These are phyloP conservation scores for Trichoderma atroviride DNA, from an alignment of 2,329 filamentous ascomycete genomes.

Conservation along the genomic window DNA sequence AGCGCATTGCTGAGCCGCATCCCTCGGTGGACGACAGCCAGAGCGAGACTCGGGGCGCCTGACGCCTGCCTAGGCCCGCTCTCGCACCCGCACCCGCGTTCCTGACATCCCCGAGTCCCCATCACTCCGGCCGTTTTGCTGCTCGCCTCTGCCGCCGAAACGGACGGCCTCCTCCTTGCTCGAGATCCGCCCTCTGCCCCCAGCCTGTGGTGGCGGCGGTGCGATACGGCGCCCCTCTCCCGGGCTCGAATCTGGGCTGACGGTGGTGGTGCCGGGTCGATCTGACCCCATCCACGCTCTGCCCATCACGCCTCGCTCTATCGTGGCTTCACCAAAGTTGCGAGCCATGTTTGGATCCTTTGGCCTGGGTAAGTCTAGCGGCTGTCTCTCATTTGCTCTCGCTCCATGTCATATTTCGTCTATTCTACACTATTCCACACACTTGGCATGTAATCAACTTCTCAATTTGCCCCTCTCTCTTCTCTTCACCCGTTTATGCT, in stretches of 20 bases:
- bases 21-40: not conserved
- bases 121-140: slow-evolving; percentile 13
- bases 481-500: not conserved
- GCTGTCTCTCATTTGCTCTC: not conserved
- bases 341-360: slow-evolving; percentile 26
- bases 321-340: not conserved
- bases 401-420: not conserved
- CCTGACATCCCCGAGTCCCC: slow-evolving; percentile 18
- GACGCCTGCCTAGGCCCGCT: slow-evolving; percentile 18
- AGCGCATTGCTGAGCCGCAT: slow-evolving; percentile 9
- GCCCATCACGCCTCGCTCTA: not conserved
- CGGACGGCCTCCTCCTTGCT: slow-evolving; percentile 8
- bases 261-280: slow-evolving; percentile 13
- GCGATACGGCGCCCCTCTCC: slow-evolving; percentile 13
- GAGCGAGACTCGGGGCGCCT: slow-evolving; percentile 9
- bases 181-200: slow-evolving; percentile 11
- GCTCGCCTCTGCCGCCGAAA: slow-evolving; percentile 7
- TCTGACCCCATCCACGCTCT: slow-evolving; percentile 16
- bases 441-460: not conserved
- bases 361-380: slow-evolving; percentile 22
- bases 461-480: not conserved
- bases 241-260: slow-evolving; percentile 12
- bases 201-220: slow-evolving; percentile 10
- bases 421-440: not conserved
- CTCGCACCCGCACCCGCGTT: slow-evolving; percentile 13